These are phyloP conservation scores for Leccinum barrowsii DNA, from an alignment of 768 basidiomycete genomes.

Conservation along the genomic window DNA sequence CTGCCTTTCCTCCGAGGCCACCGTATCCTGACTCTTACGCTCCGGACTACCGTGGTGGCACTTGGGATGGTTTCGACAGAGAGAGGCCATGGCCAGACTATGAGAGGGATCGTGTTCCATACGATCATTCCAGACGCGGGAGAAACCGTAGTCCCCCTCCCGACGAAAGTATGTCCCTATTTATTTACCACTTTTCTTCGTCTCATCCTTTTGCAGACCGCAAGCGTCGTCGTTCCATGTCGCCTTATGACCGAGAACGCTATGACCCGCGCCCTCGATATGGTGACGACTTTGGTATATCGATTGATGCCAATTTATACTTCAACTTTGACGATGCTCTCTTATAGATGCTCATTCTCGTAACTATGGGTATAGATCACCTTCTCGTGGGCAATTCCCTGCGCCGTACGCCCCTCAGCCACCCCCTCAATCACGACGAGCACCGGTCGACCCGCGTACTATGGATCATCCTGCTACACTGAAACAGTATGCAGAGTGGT, in stretches of 20 bases:
- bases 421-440: conserved; percentile 50
- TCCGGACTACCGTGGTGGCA: conserved; percentile 52
- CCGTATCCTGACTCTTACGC: conserved; percentile 59
- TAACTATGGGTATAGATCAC: conserved; percentile 58
- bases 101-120: conserved; percentile 65
- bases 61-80: conserved; percentile 71
- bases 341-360: conserved; percentile 62
- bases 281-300: conserved; percentile 76
- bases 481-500: conserved; percentile 89
- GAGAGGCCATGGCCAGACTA: conserved; percentile 63
- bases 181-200: neutral
- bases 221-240: conserved; percentile 72
- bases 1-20: conserved; percentile 51
- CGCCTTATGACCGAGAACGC: conserved; percentile 77
- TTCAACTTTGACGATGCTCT: conserved; percentile 9
- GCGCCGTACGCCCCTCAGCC: conserved; percentile 37
- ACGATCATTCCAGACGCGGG: conserved; percentile 67
- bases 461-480: conserved; percentile 78
- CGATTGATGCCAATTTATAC: neutral
- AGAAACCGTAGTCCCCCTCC: conserved; percentile 73
- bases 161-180: conserved; percentile 55
- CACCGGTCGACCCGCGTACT: conserved; percentile 75
- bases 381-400: conserved; percentile 53
- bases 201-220: conserved; percentile 41
- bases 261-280: conserved; percentile 83